These are phyloP conservation scores for Amaranthus tricolor DNA, from an alignment of 179 eudicot species.

Conservation along the genomic window DNA sequence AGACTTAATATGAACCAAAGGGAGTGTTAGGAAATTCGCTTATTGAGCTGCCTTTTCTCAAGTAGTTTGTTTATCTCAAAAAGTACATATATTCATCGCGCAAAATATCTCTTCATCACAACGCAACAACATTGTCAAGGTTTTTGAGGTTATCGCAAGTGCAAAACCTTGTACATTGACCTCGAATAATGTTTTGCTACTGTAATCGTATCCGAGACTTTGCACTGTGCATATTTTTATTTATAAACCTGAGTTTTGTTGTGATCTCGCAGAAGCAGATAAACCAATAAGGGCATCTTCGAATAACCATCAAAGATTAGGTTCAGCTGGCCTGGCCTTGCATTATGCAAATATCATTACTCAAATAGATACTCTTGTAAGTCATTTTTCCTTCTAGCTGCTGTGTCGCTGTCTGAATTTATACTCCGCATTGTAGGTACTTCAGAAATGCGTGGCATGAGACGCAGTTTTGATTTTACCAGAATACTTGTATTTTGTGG, in stretches of 20 bases:
- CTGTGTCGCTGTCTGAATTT: neutral
- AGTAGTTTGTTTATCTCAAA: neutral
- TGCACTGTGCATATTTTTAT: neutral
- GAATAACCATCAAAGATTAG: constrained; percentile 57
- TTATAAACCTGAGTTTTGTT: constrained; percentile 5
- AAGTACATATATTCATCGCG: neutral
- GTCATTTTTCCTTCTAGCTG: constrained; percentile 22
- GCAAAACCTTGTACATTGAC: too few species aligned
- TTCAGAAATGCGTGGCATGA: neutral
- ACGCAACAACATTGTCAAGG: too few species aligned
- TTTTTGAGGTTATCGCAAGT: too few species aligned
- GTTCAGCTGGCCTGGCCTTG: constrained; percentile 91
- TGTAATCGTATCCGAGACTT: too few species aligned
- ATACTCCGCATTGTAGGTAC: neutral
- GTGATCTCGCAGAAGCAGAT: constrained; percentile 34
- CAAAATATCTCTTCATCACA: too few species aligned
- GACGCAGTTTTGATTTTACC: neutral
- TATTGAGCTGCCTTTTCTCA: neutral
- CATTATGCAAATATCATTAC: constrained; percentile 92
- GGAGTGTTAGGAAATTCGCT: neutral
- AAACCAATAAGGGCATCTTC: constrained; percentile 33
- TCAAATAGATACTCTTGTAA: constrained; percentile 90
- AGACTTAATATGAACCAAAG: neutral
- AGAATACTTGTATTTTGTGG: neutral
- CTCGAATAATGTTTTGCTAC: too few species aligned